A percentile compares a stretch with the other conserved stretches of the same genome.
Conservation (phyloP, 352 stramenopile genomes). For the Pythium chondricola region DNA sequence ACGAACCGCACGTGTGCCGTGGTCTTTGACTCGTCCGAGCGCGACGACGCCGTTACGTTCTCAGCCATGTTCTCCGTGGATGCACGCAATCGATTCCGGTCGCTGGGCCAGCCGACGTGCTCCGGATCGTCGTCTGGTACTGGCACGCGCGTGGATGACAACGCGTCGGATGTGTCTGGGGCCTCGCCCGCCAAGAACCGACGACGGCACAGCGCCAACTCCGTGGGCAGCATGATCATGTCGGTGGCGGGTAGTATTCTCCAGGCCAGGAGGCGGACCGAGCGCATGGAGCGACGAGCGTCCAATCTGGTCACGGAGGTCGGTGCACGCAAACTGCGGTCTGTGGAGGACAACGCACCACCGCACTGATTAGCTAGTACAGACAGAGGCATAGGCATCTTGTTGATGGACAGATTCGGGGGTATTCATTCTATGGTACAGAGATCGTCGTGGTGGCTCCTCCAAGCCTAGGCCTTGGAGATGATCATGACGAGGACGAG, state of each 20-base stretch:
- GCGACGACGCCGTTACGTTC: conserved; percentile 53
- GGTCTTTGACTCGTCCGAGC: conserved; percentile 65
- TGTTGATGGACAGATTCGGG: too few species aligned
- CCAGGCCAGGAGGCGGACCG: conserved; percentile 26
- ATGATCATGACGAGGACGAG: conserved; percentile 31
- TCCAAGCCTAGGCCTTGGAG: neutral
- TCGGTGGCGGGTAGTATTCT: conserved; percentile 48
- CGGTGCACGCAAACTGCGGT: conserved; percentile 9
- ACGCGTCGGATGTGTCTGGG: conserved; percentile 8
- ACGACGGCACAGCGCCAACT: conserved; percentile 42
- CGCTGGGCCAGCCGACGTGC: conserved; percentile 24
- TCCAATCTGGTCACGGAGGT: conserved; percentile 29
- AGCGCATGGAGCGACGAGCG: conserved; percentile 25
- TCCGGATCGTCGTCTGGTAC: conserved; percentile 31
- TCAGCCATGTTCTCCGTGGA: conserved; percentile 67
- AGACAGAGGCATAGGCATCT: too few species aligned
- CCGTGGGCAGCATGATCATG: conserved; percentile 54
- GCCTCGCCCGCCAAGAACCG: neutral
- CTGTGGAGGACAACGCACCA: neutral
- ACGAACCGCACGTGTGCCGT: conserved; percentile 56
- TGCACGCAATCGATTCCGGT: conserved; percentile 33
- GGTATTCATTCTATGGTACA: too few species aligned
- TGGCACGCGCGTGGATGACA: conserved; percentile 17
- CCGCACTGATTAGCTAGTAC: too few species aligned
- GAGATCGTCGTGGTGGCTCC: too few species aligned